Percentiles rank a stretch among this genome's conserved stretches.
These are phyloP conservation scores for Pythium chondricola DNA, from an alignment of 352 stramenopile genomes.

Conservation along the genomic window DNA sequence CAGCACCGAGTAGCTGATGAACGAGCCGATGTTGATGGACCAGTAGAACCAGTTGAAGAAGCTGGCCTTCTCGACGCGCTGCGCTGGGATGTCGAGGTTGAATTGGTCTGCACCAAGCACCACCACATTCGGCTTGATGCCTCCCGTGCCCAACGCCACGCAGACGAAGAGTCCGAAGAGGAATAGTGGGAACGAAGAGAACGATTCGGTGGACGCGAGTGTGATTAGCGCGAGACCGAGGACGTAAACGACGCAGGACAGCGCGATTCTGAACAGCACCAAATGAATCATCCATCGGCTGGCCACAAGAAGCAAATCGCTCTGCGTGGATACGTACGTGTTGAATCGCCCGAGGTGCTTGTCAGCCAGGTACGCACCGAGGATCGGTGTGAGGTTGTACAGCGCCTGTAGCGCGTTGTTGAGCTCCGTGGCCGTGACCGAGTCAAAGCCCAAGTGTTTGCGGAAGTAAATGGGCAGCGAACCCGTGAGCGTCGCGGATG, in stretches of 20 bases:
- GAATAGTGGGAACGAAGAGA: constrained; percentile 65
- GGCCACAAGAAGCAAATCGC: no score
- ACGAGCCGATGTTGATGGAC: constrained; percentile 89
- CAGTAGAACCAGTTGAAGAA: constrained; percentile 96
- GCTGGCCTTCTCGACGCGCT: constrained; percentile 75
- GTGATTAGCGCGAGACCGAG: constrained; percentile 63
- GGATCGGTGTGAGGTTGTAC: constrained; percentile 77
- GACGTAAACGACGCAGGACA: constrained; percentile 74
- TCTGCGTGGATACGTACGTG: constrained; percentile 39
- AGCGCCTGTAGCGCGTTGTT: constrained; percentile 83
- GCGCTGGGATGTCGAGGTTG: constrained; percentile 54
- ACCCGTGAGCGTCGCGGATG: constrained; percentile 77
- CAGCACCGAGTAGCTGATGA: constrained; percentile 89
- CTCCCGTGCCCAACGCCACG: constrained; percentile 44
- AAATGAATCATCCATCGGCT: no score
- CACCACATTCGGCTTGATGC: constrained; percentile 52
- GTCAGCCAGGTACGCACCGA: constrained; percentile 80
- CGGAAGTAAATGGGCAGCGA: constrained; percentile 87
- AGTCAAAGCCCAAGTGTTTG: constrained; percentile 73
- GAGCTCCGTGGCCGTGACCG: constrained; percentile 78
- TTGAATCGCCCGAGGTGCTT: constrained; percentile 69
- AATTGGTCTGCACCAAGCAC: constrained; percentile 77
- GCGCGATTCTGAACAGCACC: constrained; percentile 44
- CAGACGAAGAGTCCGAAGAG: constrained; percentile 80
- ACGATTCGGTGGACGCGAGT: constrained; percentile 39